Evolutionary conservation across 352 stramenopile genomes (phyloP).

Genomic region (Phytopythium boreale): DNA sequence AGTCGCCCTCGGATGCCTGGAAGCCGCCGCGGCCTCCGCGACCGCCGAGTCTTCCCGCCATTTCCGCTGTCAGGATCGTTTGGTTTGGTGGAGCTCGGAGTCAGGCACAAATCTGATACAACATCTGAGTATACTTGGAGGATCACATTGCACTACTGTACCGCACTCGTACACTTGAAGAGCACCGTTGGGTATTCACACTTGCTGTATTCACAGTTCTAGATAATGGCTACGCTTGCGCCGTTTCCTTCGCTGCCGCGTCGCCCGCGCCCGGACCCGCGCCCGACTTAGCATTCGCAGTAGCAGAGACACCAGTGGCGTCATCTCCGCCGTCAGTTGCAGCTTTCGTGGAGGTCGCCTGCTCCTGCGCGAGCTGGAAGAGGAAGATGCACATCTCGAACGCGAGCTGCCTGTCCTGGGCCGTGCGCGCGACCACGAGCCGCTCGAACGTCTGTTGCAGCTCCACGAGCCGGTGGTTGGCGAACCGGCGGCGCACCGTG

Average conservation of each 20-base stretch:
- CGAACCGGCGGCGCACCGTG: constrained; percentile 47
- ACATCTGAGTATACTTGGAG: background rate
- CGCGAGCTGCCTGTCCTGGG: constrained; percentile 45
- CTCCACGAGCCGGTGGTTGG: constrained; percentile 57
- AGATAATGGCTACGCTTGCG: background rate
- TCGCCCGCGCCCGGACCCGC: background rate
- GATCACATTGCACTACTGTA: background rate
- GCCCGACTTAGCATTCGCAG: background rate
- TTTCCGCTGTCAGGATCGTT: background rate
- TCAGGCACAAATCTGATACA: background rate
- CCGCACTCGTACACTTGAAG: too few relatives aligned
- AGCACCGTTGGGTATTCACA: background rate
- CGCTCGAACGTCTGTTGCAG: constrained; percentile 67
- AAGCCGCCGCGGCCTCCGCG: constrained; percentile 37
- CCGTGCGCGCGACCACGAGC: constrained; percentile 50
- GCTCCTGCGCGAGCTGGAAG: constrained; percentile 67
- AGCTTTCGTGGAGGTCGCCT: constrained; percentile 9
- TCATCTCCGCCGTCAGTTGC: background rate
- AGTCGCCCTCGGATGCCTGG: constrained; percentile 69
- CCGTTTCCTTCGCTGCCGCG: background rate
- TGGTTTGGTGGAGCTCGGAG: background rate
- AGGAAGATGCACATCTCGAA: constrained; percentile 57
- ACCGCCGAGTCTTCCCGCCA: constrained; percentile 33
- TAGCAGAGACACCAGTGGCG: background rate
- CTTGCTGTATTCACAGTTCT: background rate